Evolutionary conservation across 1,284 basidiomycete species (phyloP).

Genomic region (Prillingera fragicola): DNA sequence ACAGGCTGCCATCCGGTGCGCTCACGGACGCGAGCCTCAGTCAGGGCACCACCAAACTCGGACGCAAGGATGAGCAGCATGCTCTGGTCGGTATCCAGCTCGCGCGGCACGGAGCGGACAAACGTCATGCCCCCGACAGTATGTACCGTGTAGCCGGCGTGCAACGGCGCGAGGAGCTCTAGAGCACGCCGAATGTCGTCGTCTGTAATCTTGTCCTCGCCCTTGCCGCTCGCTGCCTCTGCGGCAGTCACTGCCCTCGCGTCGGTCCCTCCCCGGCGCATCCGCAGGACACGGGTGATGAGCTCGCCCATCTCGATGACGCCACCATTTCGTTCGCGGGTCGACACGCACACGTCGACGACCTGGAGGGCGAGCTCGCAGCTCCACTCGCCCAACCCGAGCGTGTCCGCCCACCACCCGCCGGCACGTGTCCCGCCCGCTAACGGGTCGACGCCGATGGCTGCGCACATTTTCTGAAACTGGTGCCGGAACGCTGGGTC

Average conservation of each 20-base stretch:
- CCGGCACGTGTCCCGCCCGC: conserved; percentile 52
- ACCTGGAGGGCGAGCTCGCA: conserved; percentile 95
- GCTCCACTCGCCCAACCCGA: conserved; percentile 86
- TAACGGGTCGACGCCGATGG: conserved; percentile 91
- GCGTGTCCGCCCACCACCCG: conserved; percentile 75
- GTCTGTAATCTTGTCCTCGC: conserved; percentile 57
- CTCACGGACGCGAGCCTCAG: conserved; percentile 56
- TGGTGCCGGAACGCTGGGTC: conserved; percentile 85
- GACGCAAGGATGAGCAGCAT: conserved; percentile 68
- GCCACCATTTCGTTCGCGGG: conserved; percentile 81
- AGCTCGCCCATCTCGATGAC: conserved; percentile 84
- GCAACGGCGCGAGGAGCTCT: conserved; percentile 77
- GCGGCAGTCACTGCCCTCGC: neutral
- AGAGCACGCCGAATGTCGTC: conserved; percentile 82
- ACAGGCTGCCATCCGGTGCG: conserved; percentile 70
- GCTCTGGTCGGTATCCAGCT: conserved; percentile 75
- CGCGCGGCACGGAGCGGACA: conserved; percentile 50
- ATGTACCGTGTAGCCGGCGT: conserved; percentile 80
- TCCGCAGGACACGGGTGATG: conserved; percentile 65
- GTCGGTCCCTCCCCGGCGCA: conserved; percentile 51
- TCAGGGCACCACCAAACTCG: conserved; percentile 54
- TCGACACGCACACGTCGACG: conserved; percentile 90
- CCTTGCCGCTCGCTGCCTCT: neutral
- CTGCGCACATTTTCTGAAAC: conserved; percentile 94
- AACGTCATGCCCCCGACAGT: conserved; percentile 21